These are phyloP conservation scores for Lophiostoma macrostomum DNA, from an alignment of 495 filamentous ascomycete genomes.

Conservation along the genomic window DNA sequence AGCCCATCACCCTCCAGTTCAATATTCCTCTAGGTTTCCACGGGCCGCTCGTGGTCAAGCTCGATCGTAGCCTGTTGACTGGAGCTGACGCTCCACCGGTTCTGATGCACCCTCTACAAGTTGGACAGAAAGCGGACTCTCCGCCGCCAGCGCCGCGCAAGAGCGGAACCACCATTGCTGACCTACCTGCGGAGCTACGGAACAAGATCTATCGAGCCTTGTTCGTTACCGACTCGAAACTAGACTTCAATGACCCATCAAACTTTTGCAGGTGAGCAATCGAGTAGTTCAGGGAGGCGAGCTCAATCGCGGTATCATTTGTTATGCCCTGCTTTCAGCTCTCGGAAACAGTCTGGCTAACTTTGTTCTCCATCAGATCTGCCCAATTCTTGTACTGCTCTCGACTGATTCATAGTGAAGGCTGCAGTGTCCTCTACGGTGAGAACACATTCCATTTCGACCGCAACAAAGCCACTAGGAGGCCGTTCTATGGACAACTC, in stretches of 20 bases:
- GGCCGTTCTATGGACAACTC: slow-evolving; percentile 27
- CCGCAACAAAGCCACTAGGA: slow-evolving; percentile 13
- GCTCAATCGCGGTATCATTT: too few relatives aligned
- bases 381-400: slow-evolving; percentile 41
- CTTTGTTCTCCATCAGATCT: too few relatives aligned
- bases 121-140: not conserved
- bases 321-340: too few relatives aligned
- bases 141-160: not conserved
- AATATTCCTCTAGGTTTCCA: slow-evolving; percentile 36
- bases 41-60: slow-evolving; percentile 33
- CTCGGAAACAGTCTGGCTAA: too few relatives aligned
- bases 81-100: not conserved
- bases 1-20: slow-evolving; percentile 33
- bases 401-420: slow-evolving; percentile 38
- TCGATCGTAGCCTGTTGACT: slow-evolving; percentile 19
- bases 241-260: slow-evolving; percentile 28
- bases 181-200: slow-evolving; percentile 42
- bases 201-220: slow-evolving; percentile 40
- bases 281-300: too few relatives aligned
- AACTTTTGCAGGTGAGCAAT: slow-evolving; percentile 38
- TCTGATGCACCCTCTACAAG: not conserved
- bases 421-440: slow-evolving; percentile 39
- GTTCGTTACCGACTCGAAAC: slow-evolving; percentile 24
- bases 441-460: slow-evolving; percentile 41
- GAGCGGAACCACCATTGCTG: slow-evolving; percentile 34